Evolutionary conservation across 2,329 filamentous ascomycete species (phyloP).

Genomic region (Talaromyces sp.): DNA sequence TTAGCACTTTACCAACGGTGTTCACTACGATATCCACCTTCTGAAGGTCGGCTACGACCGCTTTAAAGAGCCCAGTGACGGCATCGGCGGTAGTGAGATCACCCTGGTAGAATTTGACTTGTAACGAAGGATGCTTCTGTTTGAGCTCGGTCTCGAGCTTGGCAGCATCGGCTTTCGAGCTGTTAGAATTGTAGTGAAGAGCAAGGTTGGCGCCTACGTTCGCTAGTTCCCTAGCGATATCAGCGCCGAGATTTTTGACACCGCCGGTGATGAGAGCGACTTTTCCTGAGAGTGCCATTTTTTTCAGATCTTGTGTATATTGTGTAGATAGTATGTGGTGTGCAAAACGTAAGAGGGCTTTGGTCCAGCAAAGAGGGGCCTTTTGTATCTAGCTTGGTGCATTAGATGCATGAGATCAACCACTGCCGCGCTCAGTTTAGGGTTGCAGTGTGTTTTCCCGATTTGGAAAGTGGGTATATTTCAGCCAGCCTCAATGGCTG

Average conservation of each 20-base stretch:
- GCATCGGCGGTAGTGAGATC: constrained; percentile 43
- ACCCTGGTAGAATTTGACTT: constrained; percentile 43
- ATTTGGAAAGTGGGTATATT: background rate
- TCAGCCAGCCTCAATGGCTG: background rate
- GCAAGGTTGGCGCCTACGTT: constrained; percentile 34
- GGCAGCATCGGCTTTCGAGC: constrained; percentile 37
- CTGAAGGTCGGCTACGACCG: constrained; percentile 42
- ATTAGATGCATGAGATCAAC: background rate
- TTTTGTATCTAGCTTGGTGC: background rate
- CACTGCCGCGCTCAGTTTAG: background rate
- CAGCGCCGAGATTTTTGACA: constrained; percentile 43
- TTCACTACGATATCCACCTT: constrained; percentile 52
- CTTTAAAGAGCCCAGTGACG: constrained; percentile 43
- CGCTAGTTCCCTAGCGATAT: constrained; percentile 38
- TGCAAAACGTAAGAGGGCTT: background rate
- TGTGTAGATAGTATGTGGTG: background rate
- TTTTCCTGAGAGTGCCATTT: constrained; percentile 34
- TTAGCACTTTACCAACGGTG: constrained; percentile 50
- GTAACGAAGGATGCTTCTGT: constrained; percentile 29
- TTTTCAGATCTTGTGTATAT: background rate
- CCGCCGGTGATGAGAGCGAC: constrained; percentile 45
- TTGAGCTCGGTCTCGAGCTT: constrained; percentile 40
- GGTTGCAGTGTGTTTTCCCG: background rate
- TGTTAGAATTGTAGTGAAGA: constrained; percentile 44
- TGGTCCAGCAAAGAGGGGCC: background rate